Base-by-base conservation (phyloP, 23 red algal species). In the Cyanidium caldarium region DNA sequence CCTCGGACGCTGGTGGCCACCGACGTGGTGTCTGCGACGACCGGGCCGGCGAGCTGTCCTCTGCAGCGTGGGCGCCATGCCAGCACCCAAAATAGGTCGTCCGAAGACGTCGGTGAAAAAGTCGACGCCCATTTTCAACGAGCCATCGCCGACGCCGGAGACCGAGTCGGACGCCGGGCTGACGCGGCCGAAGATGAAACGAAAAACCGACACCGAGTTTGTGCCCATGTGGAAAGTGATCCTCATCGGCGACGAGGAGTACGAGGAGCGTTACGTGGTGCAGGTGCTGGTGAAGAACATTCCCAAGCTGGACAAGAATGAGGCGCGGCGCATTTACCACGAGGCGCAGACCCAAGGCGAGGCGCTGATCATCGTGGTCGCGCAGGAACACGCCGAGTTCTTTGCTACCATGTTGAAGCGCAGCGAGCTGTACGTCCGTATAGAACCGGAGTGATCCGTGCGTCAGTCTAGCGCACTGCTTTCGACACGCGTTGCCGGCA, bases 311-410 rank as follows among this genome's bases (percentile, higher is more conserved):
- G 85, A 82, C 28, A 85, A 89, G 76, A 76, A 77, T 72, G 84
- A 98, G 42, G 92, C 92, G 37, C 69, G 77, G 33, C 68, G 84
- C 29, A 78, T 85, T 26, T 98, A 77, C 68, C 41, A 46, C 39
- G 92, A 88, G 40, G 92, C 92, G 0, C 92, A 98, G 57, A 58
- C 65, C 42, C 44, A 44, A 17, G 92, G 92, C 16, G 65, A 57
- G 23, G 68, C 79, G 2, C 66, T 98, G 35, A 56, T 98, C 7
- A 83, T 72, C 26, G 83, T 98, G 7, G 92, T 98, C 13, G 78
- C 68, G 29, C 78, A 98, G 65, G 92, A 98, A 38, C 84, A 88
- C 40, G 92, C 92, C 20, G 92, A 98, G 81, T 98, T 98, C 79
- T 98, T 88, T 42, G 84, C 84, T 3, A 77, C 87, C 46, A 84